A percentile compares a stretch with the other conserved stretches of the same genome.
phyloP scores from a whole-genome alignment of 768 basidiomycete species.

The Suillus clintonianus region DNA sequence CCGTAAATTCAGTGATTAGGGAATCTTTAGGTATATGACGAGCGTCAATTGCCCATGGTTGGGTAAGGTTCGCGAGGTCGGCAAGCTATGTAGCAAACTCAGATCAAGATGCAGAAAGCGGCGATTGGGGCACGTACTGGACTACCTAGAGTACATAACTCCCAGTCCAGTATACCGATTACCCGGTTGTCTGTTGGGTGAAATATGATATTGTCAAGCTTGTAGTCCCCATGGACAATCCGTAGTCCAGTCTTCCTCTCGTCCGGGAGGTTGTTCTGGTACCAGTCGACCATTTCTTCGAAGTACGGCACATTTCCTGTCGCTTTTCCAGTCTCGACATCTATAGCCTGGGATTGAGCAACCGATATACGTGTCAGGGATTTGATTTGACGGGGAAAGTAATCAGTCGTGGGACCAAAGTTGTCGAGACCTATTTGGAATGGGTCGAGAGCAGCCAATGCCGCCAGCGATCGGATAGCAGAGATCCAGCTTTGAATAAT shows the following conservation, averaged over 20 bases:
- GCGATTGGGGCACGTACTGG: conserved; percentile 55
- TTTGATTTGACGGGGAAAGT: conserved; percentile 93
- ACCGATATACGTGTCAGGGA: conserved; percentile 80
- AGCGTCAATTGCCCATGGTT: conserved; percentile 72
- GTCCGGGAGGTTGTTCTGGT: conserved; percentile 70
- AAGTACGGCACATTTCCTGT: conserved; percentile 77
- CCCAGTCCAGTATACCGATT: conserved; percentile 97
- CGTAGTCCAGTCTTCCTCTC: conserved; percentile 73
- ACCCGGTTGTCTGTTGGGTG: conserved; percentile 90
- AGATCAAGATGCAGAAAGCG: background rate
- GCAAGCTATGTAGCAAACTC: conserved; percentile 54
- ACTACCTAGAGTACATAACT: conserved; percentile 92
- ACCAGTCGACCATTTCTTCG: conserved; percentile 76
- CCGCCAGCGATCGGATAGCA: conserved; percentile 68
- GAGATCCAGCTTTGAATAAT: conserved; percentile 66
- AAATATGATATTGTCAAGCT: conserved; percentile 96
- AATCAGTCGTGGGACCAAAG: conserved; percentile 75
- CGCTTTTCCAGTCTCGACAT: conserved; percentile 59
- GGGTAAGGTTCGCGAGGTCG: conserved; percentile 88
- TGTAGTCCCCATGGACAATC: conserved; percentile 98
- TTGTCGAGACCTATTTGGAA: conserved; percentile 62
- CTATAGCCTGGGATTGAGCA: conserved; percentile 71
- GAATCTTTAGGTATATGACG: conserved; percentile 35
- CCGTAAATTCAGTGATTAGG: conserved; percentile 11
- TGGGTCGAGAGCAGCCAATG: conserved; percentile 67